Conservation (phyloP, 1,284 basidiomycete species). For the Tilletia horrida region DNA sequence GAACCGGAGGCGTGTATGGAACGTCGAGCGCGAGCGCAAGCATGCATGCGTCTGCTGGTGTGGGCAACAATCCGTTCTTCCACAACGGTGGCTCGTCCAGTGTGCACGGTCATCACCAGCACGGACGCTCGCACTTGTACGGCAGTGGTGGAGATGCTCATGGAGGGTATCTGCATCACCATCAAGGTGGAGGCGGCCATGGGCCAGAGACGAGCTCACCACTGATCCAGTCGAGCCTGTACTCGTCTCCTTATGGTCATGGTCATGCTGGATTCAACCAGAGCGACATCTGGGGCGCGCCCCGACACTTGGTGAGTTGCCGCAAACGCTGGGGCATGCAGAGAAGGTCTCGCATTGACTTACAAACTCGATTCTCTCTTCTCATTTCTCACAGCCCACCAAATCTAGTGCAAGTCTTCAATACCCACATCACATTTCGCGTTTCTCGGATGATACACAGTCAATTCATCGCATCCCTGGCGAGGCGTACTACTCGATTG, state of each 20-base stretch:
- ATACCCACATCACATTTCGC: slow-evolving; percentile 32
- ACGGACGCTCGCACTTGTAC: slow-evolving; percentile 50
- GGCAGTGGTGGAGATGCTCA: slow-evolving; percentile 44
- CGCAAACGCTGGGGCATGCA: slow-evolving; percentile 24
- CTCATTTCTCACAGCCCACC: slow-evolving; percentile 16
- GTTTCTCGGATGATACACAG: slow-evolving; percentile 37
- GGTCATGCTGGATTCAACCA: slow-evolving; percentile 32
- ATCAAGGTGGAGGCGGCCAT: too few species aligned
- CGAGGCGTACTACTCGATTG: slow-evolving; percentile 25
- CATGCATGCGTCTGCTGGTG: slow-evolving; percentile 8
- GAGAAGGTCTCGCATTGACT: not conserved
- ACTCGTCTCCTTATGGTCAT: slow-evolving; percentile 45
- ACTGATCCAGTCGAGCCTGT: slow-evolving; percentile 42
- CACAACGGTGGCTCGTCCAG: slow-evolving; percentile 21
- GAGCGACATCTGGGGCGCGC: slow-evolving; percentile 51
- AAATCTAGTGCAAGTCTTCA: slow-evolving; percentile 28
- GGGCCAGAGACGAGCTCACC: slow-evolving; percentile 32
- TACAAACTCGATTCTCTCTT: too few species aligned
- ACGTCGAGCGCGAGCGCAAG: slow-evolving; percentile 18
- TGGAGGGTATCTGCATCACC: slow-evolving; percentile 18
- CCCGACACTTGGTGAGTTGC: slow-evolving; percentile 21
- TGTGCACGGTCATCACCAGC: slow-evolving; percentile 30
- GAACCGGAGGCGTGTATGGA: slow-evolving; percentile 6
- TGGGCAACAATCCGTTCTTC: slow-evolving; percentile 23
- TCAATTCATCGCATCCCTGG: slow-evolving; percentile 26